Evolutionary conservation across 352 stramenopile genomes (phyloP).

Genomic region (Phytophthora citricola): DNA sequence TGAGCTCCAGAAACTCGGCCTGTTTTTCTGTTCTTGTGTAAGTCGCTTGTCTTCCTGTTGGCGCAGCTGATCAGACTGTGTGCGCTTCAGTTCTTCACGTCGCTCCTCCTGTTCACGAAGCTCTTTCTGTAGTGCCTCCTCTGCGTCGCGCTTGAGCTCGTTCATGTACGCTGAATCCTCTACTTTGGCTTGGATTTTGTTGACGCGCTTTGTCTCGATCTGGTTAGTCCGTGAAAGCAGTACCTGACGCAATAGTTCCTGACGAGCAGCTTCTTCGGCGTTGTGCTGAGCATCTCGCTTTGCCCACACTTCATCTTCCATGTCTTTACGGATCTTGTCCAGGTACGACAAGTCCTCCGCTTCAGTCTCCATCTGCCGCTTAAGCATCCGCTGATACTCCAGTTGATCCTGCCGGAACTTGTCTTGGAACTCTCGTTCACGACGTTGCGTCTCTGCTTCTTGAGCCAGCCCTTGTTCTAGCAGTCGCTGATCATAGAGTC

Average conservation of each 20-base stretch:
- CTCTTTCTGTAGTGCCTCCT: slow-evolving; percentile 83
- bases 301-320: slow-evolving; percentile 81
- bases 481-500: slow-evolving; percentile 68
- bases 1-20: slow-evolving; percentile 75
- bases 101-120: slow-evolving; percentile 78
- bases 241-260: slow-evolving; percentile 79
- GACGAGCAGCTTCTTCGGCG: slow-evolving; percentile 71
- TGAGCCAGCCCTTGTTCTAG: slow-evolving; percentile 64
- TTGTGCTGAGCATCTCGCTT: slow-evolving; percentile 78
- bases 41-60: slow-evolving; percentile 63
- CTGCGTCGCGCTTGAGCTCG: slow-evolving; percentile 65
- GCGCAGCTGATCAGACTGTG: slow-evolving; percentile 66
- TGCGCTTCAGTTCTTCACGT: slow-evolving; percentile 66
- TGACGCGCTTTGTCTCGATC: slow-evolving; percentile 52
- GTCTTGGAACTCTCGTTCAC: slow-evolving; percentile 67
- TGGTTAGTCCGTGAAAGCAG: slow-evolving; percentile 64
- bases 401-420: slow-evolving; percentile 76
- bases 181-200: slow-evolving; percentile 43
- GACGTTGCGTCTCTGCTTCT: slow-evolving; percentile 64
- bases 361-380: slow-evolving; percentile 77
- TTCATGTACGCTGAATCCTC: slow-evolving; percentile 72
- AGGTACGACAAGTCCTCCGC: slow-evolving; percentile 70
- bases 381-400: slow-evolving; percentile 77
- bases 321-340: slow-evolving; percentile 81
- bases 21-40: slow-evolving; percentile 70